phyloP scores from a whole-genome alignment of 2,329 filamentous ascomycete genomes.

The Ampelomyces quisqualis region DNA sequence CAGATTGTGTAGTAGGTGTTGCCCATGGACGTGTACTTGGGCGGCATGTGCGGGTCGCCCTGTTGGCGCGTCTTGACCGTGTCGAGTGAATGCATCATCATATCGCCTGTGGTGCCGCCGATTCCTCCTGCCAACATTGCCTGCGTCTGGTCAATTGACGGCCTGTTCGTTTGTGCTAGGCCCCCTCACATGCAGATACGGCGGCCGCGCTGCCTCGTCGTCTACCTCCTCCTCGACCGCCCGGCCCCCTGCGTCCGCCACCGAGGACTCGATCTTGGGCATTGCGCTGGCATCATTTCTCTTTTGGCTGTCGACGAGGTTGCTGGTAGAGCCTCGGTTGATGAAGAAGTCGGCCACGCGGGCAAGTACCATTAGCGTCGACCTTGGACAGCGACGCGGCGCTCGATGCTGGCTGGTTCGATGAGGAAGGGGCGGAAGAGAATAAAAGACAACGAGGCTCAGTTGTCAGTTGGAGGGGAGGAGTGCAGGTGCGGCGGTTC shows the following conservation, averaged over 20 bases:
- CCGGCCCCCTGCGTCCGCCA: conserved; percentile 20
- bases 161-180: conserved; percentile 8
- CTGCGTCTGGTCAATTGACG: conserved; percentile 51
- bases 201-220: conserved; percentile 48
- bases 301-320: conserved; percentile 44
- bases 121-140: conserved; percentile 93
- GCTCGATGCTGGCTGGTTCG: not conserved
- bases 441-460: no score
- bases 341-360: conserved; percentile 52
- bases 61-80: conserved; percentile 98
- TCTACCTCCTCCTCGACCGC: conserved; percentile 36
- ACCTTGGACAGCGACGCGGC: conserved; percentile 22
- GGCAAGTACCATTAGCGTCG: conserved; percentile 52
- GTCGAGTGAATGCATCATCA: conserved; percentile 98
- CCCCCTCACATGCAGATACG: conserved; percentile 50
- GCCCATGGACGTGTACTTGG: conserved; percentile 87
- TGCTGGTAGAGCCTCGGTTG: conserved; percentile 35
- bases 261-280: conserved; percentile 23
- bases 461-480: no score
- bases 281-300: conserved; percentile 23
- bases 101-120: conserved; percentile 89
- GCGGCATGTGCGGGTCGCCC: conserved; percentile 88
- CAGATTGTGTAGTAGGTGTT: conserved; percentile 91
- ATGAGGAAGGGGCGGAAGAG: no score
- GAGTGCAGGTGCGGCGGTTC: conserved; percentile 5